These are phyloP conservation scores for Phlebiopsis flavidoalba DNA, from an alignment of 768 basidiomycete species.

Conservation along the genomic window DNA sequence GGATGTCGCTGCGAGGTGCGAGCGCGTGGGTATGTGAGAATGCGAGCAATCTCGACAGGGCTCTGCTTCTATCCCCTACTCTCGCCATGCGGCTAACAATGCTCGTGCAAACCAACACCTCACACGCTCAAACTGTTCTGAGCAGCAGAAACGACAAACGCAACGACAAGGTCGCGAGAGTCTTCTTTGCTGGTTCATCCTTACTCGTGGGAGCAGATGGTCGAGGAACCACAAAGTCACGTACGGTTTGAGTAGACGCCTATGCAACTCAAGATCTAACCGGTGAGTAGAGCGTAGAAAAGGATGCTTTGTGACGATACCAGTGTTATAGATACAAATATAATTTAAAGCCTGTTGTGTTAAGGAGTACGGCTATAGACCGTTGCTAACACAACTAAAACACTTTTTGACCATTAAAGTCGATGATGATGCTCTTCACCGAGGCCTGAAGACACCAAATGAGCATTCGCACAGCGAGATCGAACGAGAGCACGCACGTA, in stretches of 20 bases:
- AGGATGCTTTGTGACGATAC: neutral
- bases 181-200: neutral
- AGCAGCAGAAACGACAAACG: too few species aligned
- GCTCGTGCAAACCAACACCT: too few species aligned
- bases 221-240: neutral
- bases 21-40: neutral
- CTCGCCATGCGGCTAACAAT: neutral
- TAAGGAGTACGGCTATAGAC: constrained; percentile 16
- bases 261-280: neutral
- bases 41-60: neutral
- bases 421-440: constrained; percentile 13
- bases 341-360: constrained; percentile 1
- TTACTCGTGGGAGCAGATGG: neutral
- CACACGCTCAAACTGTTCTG: too few species aligned
- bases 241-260: neutral
- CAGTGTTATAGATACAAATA: constrained; percentile 2
- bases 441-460: constrained; percentile 9
- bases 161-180: too few species aligned
- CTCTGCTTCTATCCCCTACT: neutral
- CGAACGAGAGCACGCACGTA: constrained; percentile 26
- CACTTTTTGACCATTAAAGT: constrained; percentile 4
- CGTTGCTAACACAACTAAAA: constrained; percentile 26
- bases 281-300: neutral
- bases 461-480: neutral
- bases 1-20: too few species aligned